A percentile compares a stretch with the other conserved stretches of the same genome.
Evolutionary conservation across 371 early-diverging fungal genomes (phyloP).

Genomic region (Gilbertella persicaria): DNA sequence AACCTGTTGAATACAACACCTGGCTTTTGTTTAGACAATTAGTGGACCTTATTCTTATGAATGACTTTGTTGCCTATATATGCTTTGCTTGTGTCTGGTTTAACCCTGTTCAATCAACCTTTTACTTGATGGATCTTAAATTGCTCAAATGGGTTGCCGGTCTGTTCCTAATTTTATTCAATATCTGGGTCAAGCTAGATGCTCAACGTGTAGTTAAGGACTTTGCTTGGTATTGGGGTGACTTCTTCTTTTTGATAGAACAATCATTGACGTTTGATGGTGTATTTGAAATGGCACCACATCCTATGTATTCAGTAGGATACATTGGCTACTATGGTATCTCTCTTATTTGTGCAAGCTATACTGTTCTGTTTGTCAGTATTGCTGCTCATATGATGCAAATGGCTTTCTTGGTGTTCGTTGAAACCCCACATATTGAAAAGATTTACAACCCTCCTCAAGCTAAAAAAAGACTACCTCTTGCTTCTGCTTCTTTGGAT

Average conservation of each 20-base stretch:
- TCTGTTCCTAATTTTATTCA: conserved; percentile 72
- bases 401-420: conserved; percentile 78
- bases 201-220: conserved; percentile 90
- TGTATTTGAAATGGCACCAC: conserved; percentile 92
- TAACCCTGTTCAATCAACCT: conserved; percentile 37
- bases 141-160: conserved; percentile 72
- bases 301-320: conserved; percentile 96
- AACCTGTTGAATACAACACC: conserved; percentile 85
- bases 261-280: conserved; percentile 83
- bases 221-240: conserved; percentile 97
- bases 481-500: conserved; percentile 15
- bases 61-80: conserved; percentile 82
- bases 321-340: conserved; percentile 92
- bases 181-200: conserved; percentile 90
- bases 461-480: conserved; percentile 16
- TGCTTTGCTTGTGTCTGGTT: conserved; percentile 73
- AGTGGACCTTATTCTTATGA: conserved; percentile 84
- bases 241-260: conserved; percentile 90
- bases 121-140: conserved; percentile 45
- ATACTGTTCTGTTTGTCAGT: conserved; percentile 82
- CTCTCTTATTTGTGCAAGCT: conserved; percentile 76
- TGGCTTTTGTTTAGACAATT: conserved; percentile 90
- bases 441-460: conserved; percentile 80
- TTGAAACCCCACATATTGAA: conserved; percentile 88
- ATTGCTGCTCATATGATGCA: conserved; percentile 83